A percentile compares a stretch with the other conserved stretches of the same genome.
These are phyloP conservation scores for Coniochaeta ligniaria DNA, from an alignment of 2,329 filamentous ascomycete genomes.

Conservation along the genomic window DNA sequence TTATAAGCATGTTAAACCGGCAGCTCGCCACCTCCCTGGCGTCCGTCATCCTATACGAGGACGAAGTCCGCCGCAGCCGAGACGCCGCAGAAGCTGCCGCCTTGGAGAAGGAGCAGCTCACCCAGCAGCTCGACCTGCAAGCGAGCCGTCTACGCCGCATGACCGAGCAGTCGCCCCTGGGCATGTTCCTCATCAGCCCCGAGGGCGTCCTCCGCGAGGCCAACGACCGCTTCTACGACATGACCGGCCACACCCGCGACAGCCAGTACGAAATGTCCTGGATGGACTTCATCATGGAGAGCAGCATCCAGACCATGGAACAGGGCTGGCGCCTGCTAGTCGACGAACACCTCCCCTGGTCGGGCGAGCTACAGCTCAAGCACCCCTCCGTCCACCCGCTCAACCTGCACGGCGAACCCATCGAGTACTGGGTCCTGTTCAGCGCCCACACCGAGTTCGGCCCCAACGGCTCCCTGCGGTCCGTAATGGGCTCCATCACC, in stretches of 20 bases:
- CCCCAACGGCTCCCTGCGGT: constrained; percentile 23
- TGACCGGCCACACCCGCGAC: constrained; percentile 33
- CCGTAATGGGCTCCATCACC: constrained; percentile 32
- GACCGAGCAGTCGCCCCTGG: constrained; percentile 27
- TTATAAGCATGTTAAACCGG: constrained; percentile 36
- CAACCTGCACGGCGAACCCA: constrained; percentile 26
- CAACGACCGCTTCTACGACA: constrained; percentile 39
- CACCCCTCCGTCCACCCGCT: constrained; percentile 19
- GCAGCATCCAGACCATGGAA: constrained; percentile 21
- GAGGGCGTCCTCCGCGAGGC: constrained; percentile 33
- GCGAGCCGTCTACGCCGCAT: constrained; percentile 26
- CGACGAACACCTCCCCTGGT: constrained; percentile 24
- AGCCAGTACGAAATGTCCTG: constrained; percentile 31
- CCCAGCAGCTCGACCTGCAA: constrained; percentile 25
- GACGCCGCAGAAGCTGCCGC: constrained; percentile 26
- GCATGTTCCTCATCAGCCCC: constrained; percentile 29
- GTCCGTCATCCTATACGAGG: constrained; percentile 57
- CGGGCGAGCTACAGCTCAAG: constrained; percentile 34
- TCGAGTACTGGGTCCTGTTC: constrained; percentile 35
- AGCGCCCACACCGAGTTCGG: constrained; percentile 26
- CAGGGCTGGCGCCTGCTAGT: constrained; percentile 30
- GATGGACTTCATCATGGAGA: constrained; percentile 29
- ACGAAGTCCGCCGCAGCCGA: constrained; percentile 48
- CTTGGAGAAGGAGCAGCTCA: constrained; percentile 23
- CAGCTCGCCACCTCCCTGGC: constrained; percentile 56